Conservation (phyloP, 2,329 filamentous ascomycete species). For the Aspergillus bombycis region DNA sequence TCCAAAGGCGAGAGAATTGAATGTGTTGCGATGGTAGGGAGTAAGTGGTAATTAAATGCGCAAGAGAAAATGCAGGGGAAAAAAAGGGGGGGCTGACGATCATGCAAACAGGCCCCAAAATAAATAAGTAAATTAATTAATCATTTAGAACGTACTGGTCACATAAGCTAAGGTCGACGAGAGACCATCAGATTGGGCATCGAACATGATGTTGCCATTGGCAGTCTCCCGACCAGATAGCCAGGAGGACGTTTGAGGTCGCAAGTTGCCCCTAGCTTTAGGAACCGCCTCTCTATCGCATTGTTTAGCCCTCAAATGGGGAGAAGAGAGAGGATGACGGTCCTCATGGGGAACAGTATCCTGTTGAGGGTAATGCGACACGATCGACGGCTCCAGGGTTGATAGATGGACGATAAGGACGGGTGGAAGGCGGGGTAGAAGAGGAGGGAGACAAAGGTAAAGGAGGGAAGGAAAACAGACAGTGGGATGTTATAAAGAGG, state of each 20-base stretch:
- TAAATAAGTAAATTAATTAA: constrained; percentile 3
- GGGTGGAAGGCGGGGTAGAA: constrained; percentile 10
- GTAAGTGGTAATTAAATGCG: background rate
- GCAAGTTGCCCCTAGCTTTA: constrained; percentile 41
- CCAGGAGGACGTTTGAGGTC: constrained; percentile 37
- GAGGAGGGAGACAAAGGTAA: constrained; percentile 4
- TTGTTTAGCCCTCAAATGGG: constrained; percentile 35
- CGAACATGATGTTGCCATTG: constrained; percentile 48
- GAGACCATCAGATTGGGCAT: constrained; percentile 41
- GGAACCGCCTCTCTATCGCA: constrained; percentile 42
- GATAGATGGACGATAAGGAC: constrained; percentile 19
- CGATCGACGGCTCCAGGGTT: constrained; percentile 25
- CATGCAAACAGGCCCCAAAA: background rate
- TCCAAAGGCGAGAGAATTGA: constrained; percentile 7
- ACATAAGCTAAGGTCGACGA: constrained; percentile 38
- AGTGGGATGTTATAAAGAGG: background rate
- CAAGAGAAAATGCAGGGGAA: constrained; percentile 5
- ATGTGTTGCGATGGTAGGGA: background rate
- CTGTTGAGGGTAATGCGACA: constrained; percentile 13
- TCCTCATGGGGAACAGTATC: constrained; percentile 22
- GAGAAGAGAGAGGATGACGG: constrained; percentile 20
- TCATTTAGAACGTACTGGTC: constrained; percentile 36
- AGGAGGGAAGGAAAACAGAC: background rate
- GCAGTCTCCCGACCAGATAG: constrained; percentile 35
- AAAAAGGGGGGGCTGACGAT: constrained; percentile 3